A percentile compares a stretch with the other conserved stretches of the same genome.
Evolutionary conservation across 768 basidiomycete species (phyloP).

Genomic region (Termitomyces bulborhizus): DNA sequence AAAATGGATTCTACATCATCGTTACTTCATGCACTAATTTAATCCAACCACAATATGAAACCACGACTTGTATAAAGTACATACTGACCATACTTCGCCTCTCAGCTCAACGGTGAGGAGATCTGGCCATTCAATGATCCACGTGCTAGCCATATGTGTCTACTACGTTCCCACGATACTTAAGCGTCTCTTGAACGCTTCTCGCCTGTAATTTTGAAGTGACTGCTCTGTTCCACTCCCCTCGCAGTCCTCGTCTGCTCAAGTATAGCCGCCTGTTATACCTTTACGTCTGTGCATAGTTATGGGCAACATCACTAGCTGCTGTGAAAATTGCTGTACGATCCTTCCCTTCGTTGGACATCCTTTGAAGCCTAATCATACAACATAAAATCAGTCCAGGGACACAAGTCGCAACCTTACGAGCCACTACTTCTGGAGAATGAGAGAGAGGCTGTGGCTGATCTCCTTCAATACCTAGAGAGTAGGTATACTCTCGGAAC

Average conservation of each 20-base stretch:
- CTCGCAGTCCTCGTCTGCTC: constrained; percentile 9
- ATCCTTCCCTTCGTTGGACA: constrained; percentile 13
- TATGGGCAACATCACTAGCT: constrained; percentile 77
- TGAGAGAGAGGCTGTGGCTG: constrained; percentile 97
- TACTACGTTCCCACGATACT: constrained; percentile 8
- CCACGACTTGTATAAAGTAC: too few relatives aligned
- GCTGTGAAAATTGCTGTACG: constrained; percentile 82
- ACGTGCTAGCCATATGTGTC: constrained; percentile 2
- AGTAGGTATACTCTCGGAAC: constrained; percentile 48
- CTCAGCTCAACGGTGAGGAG: too few relatives aligned
- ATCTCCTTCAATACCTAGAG: constrained; percentile 94
- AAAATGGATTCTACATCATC: too few relatives aligned
- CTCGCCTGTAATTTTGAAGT: constrained; percentile 16
- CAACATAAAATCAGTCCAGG: constrained; percentile 46
- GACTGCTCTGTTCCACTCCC: constrained; percentile 12
- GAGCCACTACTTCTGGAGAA: constrained; percentile 85
- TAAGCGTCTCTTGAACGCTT: constrained; percentile 3
- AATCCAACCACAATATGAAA: too few relatives aligned
- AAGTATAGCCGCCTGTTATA: constrained; percentile 4
- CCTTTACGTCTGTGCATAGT: not conserved
- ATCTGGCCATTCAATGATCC: not conserved
- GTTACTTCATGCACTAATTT: too few relatives aligned
- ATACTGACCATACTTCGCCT: too few relatives aligned
- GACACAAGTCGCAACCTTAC: constrained; percentile 80
- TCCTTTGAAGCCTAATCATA: constrained; percentile 16